Percentiles rank a stretch among this genome's conserved stretches.
Conservation (phyloP, 495 filamentous ascomycete genomes). For the Xylaria telfairii region DNA sequence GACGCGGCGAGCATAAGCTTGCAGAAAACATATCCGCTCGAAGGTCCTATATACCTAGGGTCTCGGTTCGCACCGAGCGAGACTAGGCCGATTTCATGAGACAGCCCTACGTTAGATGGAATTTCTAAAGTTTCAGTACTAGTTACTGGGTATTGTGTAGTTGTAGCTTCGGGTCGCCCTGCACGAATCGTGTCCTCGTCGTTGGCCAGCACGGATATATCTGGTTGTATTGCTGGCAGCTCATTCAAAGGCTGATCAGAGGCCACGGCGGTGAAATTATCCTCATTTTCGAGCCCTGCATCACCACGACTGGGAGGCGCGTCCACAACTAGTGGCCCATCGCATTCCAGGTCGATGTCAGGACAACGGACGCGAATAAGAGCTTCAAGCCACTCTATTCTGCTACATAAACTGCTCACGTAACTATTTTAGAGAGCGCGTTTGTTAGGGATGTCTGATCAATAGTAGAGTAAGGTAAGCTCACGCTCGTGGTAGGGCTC, state of each 20-base stretch:
- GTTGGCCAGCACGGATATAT: neutral
- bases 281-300: constrained; percentile 6
- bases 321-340: constrained; percentile 24
- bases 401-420: constrained; percentile 47
- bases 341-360: constrained; percentile 40
- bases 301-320: neutral
- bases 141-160: neutral
- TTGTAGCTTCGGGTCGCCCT: neutral
- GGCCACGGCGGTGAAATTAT: neutral
- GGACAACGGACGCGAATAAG: constrained; percentile 43
- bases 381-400: constrained; percentile 52
- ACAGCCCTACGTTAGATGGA: constrained; percentile 44
- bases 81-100: constrained; percentile 33
- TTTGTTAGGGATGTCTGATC: neutral
- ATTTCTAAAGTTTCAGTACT: constrained; percentile 41
- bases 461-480: constrained; percentile 7
- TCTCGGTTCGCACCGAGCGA: constrained; percentile 27
- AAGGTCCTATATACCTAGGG: constrained; percentile 29
- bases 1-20: constrained; percentile 49
- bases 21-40: constrained; percentile 45
- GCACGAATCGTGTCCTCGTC: neutral
- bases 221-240: neutral
- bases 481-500: constrained; percentile 37
- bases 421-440: constrained; percentile 34
- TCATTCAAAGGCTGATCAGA: neutral